phyloP scores from a whole-genome alignment of 257 asterid genomes.

The Solanum medicagineum region DNA sequence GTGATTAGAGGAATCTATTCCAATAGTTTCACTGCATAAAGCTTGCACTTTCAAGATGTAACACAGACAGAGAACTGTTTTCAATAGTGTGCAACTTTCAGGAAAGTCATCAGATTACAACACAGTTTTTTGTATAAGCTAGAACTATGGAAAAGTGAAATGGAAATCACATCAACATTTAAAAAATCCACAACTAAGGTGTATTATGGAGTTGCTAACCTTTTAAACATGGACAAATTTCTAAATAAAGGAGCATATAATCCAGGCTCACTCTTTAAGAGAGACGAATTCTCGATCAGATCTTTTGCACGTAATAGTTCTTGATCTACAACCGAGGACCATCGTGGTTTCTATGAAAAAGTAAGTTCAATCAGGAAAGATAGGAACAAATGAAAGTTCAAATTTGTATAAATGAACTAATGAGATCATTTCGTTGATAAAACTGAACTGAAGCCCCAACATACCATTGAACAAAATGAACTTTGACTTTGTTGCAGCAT shows the following conservation, averaged over 20 bases:
- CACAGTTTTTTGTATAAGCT: not conserved
- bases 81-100: not conserved
- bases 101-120: not conserved
- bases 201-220: constrained; percentile 5
- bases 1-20: not conserved
- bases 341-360: constrained; percentile 10
- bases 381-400: not conserved
- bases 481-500: constrained; percentile 18
- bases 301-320: constrained; percentile 16
- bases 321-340: constrained; percentile 15
- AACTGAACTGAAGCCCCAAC: not conserved
- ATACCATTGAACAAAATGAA: constrained; percentile 10
- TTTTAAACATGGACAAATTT: constrained; percentile 19
- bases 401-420: not conserved
- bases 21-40: not conserved
- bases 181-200: not conserved
- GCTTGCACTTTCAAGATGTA: not conserved
- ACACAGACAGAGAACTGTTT: not conserved
- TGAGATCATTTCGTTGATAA: not conserved
- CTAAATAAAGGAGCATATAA: constrained; percentile 20
- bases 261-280: not conserved
- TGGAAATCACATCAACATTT: not conserved
- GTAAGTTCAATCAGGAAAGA: not conserved
- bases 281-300: constrained; percentile 16
- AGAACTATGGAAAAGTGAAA: not conserved